A percentile compares a stretch with the other conserved stretches of the same genome.
Evolutionary conservation across 805 yeast genomes (phyloP).

Genomic region (Priceomyces fermenticarens): DNA sequence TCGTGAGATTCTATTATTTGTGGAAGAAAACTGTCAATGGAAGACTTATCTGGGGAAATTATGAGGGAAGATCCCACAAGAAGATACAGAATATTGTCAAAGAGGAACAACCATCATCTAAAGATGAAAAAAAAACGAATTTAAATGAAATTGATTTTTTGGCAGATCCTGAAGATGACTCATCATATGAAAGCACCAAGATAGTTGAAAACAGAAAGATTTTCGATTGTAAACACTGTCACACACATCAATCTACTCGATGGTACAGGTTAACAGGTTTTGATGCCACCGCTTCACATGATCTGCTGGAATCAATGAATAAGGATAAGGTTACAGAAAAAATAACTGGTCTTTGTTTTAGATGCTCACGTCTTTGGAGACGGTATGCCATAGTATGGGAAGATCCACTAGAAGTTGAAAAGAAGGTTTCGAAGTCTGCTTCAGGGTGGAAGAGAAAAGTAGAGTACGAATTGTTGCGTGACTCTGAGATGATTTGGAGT

Average conservation of each 20-base stretch:
- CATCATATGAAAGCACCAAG: slow-evolving; percentile 61
- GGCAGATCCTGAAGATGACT: slow-evolving; percentile 69
- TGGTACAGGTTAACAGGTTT: slow-evolving; percentile 75
- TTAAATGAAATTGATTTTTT: slow-evolving; percentile 37
- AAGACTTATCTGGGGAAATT: slow-evolving; percentile 76
- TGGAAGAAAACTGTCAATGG: slow-evolving; percentile 90
- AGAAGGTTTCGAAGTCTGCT: slow-evolving; percentile 42
- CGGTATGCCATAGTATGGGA: slow-evolving; percentile 88
- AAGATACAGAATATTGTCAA: slow-evolving; percentile 37
- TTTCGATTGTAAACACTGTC: slow-evolving; percentile 73
- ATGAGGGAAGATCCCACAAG: slow-evolving; percentile 65
- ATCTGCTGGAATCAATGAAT: slow-evolving; percentile 6
- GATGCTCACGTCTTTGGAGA: slow-evolving; percentile 93
- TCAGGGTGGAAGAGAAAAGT: slow-evolving; percentile 57
- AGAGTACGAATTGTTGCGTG: slow-evolving; percentile 67
- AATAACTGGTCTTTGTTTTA: slow-evolving; percentile 65
- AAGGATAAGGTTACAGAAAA: slow-evolving; percentile 15
- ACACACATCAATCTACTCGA: slow-evolving; percentile 47
- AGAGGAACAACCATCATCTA: slow-evolving; percentile 8
- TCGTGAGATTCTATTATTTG: slow-evolving; percentile 82
- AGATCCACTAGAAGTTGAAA: slow-evolving; percentile 64
- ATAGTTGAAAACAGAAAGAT: slow-evolving; percentile 33
- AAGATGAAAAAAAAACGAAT: slow-evolving; percentile 9
- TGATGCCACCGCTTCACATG: slow-evolving; percentile 37
- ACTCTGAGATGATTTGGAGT: slow-evolving; percentile 51